phyloP scores from a whole-genome alignment of 2,329 filamentous ascomycete species.

The Claviceps paspali region DNA sequence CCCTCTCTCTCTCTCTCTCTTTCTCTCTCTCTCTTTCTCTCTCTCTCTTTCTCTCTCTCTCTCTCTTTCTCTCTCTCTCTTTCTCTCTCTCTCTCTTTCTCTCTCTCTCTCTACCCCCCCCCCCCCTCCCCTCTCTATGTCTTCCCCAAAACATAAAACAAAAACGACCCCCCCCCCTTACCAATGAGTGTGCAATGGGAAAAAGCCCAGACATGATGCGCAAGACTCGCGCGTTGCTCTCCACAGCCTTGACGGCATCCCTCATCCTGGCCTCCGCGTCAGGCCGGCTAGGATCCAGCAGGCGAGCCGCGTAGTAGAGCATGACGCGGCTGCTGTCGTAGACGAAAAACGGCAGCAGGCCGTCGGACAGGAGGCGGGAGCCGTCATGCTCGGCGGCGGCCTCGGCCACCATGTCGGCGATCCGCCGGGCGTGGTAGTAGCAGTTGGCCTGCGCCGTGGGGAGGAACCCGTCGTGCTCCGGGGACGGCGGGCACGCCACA shows the following conservation, averaged over 20 bases:
- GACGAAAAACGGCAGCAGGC: conserved; percentile 28
- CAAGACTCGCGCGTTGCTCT: conserved; percentile 23
- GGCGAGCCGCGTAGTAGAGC: conserved; percentile 30
- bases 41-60: too few species aligned
- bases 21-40: too few species aligned
- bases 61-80: too few species aligned
- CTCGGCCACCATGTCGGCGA: conserved; percentile 23
- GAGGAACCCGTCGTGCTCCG: conserved; percentile 22
- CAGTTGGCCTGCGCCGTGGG: conserved; percentile 21
- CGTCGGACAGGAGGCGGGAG: conserved; percentile 25
- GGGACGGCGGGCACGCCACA: conserved; percentile 22
- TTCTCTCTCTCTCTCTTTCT: too few species aligned
- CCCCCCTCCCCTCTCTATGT: too few species aligned
- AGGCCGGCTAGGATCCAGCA: conserved; percentile 21
- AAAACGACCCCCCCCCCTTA: too few species aligned
- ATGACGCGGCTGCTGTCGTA: conserved; percentile 32
- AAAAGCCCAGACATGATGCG: conserved; percentile 23
- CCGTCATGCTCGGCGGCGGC: conserved; percentile 27
- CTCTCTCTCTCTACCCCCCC: too few species aligned
- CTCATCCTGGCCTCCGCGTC: conserved; percentile 21
- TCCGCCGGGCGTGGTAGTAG: conserved; percentile 23
- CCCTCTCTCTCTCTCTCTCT: too few species aligned
- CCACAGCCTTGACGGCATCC: conserved; percentile 24
- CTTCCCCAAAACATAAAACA: too few species aligned
- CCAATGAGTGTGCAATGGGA: conserved; percentile 23